Percentiles rank a stretch among this genome's conserved stretches.
Evolutionary conservation across 352 stramenopile genomes (phyloP).

Genomic region (Globisporangium acanthophoron): DNA sequence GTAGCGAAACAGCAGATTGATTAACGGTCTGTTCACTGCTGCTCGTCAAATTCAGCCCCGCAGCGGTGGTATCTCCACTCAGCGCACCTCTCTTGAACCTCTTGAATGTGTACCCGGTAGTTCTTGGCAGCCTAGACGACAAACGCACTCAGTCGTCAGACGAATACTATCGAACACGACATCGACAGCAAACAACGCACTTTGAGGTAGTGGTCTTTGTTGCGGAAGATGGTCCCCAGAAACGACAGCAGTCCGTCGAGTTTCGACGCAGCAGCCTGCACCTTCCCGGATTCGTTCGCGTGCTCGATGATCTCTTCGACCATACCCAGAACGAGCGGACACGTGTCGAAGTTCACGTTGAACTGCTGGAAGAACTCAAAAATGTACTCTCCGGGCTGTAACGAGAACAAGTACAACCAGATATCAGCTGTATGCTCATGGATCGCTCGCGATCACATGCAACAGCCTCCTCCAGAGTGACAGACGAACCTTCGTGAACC

Average conservation of each 20-base stretch:
- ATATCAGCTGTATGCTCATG: neutral
- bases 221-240: constrained; percentile 81
- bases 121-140: constrained; percentile 51
- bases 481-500: constrained; percentile 72
- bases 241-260: constrained; percentile 80
- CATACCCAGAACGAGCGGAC: constrained; percentile 79
- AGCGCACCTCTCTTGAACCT: constrained; percentile 67
- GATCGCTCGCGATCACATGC: neutral
- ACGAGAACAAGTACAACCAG: neutral
- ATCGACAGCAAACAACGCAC: constrained; percentile 16
- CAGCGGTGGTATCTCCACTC: neutral
- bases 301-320: constrained; percentile 88
- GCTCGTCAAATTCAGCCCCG: too few relatives aligned
- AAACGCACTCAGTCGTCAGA: neutral
- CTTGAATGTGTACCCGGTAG: constrained; percentile 88
- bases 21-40: too few relatives aligned
- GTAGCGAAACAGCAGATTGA: constrained; percentile 21
- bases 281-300: constrained; percentile 64
- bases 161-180: neutral
- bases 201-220: constrained; percentile 71
- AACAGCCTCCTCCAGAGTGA: neutral
- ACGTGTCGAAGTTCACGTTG: constrained; percentile 88
- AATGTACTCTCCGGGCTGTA: constrained; percentile 79
- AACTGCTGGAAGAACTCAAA: constrained; percentile 90
- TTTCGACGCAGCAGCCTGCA: constrained; percentile 61